A percentile compares a stretch with the other conserved stretches of the same genome.
phyloP scores from a whole-genome alignment of 495 filamentous ascomycete species.

The Margaritispora aquatica region DNA sequence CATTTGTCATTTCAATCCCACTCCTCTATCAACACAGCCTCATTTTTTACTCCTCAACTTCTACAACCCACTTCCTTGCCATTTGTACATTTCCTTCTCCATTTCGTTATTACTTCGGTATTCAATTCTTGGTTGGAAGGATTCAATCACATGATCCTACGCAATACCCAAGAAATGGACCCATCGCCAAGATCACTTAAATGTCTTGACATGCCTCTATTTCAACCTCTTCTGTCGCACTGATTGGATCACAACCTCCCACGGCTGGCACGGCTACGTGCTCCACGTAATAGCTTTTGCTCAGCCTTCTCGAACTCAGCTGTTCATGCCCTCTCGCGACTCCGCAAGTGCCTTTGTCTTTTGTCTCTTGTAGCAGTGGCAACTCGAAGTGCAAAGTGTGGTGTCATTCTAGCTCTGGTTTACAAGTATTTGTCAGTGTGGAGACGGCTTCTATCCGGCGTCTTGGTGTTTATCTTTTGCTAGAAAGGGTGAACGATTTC shows the following conservation, averaged over 20 bases:
- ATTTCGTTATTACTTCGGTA: too few relatives aligned
- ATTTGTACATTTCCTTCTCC: too few relatives aligned
- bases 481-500: background rate
- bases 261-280: background rate
- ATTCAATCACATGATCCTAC: background rate
- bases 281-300: background rate
- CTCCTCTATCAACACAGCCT: too few relatives aligned
- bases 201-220: background rate
- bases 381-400: too few relatives aligned
- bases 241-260: background rate
- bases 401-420: too few relatives aligned
- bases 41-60: too few relatives aligned
- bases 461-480: background rate
- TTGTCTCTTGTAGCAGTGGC: background rate
- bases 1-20: too few relatives aligned
- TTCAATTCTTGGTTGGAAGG: too few relatives aligned
- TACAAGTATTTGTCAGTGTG: too few relatives aligned
- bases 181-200: background rate
- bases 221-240: background rate
- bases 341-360: background rate
- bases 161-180: background rate
- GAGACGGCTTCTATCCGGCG: background rate
- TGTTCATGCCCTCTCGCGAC: background rate
- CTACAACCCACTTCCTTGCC: too few relatives aligned
- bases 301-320: background rate